Conservation (phyloP, 306 rosid genomes). For the Quercus variabilis region DNA sequence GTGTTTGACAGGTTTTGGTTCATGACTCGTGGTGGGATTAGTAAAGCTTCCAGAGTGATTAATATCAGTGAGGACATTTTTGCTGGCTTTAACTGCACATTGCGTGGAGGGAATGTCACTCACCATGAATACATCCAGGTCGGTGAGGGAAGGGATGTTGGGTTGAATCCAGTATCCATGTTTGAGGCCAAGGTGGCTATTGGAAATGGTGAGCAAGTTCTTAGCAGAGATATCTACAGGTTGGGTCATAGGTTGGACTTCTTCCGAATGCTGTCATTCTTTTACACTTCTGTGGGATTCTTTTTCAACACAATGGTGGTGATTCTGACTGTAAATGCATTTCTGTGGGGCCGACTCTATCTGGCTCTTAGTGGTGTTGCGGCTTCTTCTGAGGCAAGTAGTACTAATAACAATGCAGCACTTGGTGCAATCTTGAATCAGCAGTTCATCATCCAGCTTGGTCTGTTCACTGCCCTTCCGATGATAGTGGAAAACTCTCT, state of each 20-base stretch:
- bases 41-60: slow-evolving; percentile 90
- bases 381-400: slow-evolving; percentile 34
- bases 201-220: slow-evolving; percentile 89
- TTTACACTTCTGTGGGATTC: slow-evolving; percentile 83
- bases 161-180: slow-evolving; percentile 81
- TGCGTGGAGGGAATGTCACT: slow-evolving; percentile 83
- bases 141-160: slow-evolving; percentile 94
- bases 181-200: slow-evolving; percentile 94
- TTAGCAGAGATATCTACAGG: slow-evolving; percentile 80
- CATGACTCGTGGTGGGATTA: slow-evolving; percentile 84
- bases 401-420: slow-evolving; percentile 47
- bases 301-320: slow-evolving; percentile 76
- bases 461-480: slow-evolving; percentile 82
- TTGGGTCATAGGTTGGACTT: slow-evolving; percentile 87
- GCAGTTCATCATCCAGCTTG: slow-evolving; percentile 79
- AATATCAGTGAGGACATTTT: slow-evolving; percentile 91
- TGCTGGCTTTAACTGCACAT: slow-evolving; percentile 84
- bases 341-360: slow-evolving; percentile 77
- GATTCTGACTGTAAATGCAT: slow-evolving; percentile 71
- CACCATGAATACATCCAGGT: slow-evolving; percentile 95
- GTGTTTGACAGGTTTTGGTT: slow-evolving; percentile 88
- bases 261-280: slow-evolving; percentile 79
- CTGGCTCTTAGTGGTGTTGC: slow-evolving; percentile 85
- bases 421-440: slow-evolving; percentile 63
- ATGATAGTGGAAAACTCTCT: slow-evolving; percentile 86